Evolutionary conservation across 352 stramenopile genomes (phyloP).

Genomic region (Elongisporangium senticosum): DNA sequence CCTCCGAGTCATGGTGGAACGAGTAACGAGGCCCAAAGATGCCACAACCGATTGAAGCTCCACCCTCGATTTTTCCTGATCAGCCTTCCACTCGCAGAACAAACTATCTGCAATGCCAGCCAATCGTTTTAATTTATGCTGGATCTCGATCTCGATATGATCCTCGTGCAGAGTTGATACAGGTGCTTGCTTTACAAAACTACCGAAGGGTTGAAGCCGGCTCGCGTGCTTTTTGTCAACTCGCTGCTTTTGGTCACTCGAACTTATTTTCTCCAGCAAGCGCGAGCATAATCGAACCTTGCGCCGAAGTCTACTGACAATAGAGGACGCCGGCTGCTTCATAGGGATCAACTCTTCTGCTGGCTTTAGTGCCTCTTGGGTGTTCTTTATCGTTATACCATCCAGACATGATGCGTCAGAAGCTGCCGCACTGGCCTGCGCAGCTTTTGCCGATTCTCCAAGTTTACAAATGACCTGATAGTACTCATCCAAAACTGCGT

Average conservation of each 20-base stretch:
- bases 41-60: neutral
- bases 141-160: neutral
- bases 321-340: slow-evolving; percentile 3
- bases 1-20: neutral
- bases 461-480: neutral
- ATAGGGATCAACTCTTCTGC: neutral
- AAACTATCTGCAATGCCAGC: neutral
- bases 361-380: neutral
- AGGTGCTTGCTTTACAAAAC: neutral
- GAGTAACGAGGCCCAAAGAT: neutral
- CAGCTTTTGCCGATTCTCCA: neutral
- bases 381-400: neutral
- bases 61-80: neutral
- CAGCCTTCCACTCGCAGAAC: neutral
- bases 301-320: slow-evolving; percentile 23
- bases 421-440: neutral
- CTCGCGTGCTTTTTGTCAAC: neutral
- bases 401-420: neutral
- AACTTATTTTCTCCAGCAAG: slow-evolving; percentile 13
- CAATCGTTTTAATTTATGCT: neutral
- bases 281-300: slow-evolving; percentile 27
- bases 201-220: neutral
- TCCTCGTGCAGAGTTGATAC: neutral
- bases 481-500: neutral
- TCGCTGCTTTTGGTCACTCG: neutral